A percentile compares a stretch with the other conserved stretches of the same genome.
Evolutionary conservation across 345 rosid genomes (phyloP).

Genomic region (Pugionium dolabratum): DNA sequence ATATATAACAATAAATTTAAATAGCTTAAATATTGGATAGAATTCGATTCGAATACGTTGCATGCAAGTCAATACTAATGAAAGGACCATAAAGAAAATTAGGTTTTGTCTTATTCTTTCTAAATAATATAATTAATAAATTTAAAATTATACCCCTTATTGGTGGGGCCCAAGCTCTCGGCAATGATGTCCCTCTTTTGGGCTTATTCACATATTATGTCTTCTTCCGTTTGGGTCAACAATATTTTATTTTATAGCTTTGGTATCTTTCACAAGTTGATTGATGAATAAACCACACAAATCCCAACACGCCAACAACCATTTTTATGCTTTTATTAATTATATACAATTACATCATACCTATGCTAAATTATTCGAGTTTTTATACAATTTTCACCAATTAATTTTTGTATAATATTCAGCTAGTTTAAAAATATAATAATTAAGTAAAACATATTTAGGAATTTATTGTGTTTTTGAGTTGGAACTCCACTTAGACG

Average conservation of each 20-base stretch:
- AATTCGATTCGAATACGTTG: slow-evolving; percentile 29
- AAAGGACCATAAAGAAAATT: slow-evolving; percentile 37
- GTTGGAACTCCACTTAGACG: too few relatives aligned
- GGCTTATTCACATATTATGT: slow-evolving; percentile 30
- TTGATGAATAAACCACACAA: slow-evolving; percentile 28
- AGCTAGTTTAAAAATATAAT: too few relatives aligned
- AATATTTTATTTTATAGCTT: slow-evolving; percentile 18
- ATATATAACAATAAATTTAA: too few relatives aligned
- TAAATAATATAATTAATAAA: slow-evolving; percentile 1
- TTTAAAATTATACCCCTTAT: neutral
- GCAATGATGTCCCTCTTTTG: slow-evolving; percentile 36
- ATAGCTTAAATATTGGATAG: slow-evolving; percentile 16
- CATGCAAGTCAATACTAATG: slow-evolving; percentile 34
- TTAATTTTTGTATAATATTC: too few relatives aligned
- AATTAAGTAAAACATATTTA: too few relatives aligned
- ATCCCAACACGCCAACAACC: slow-evolving; percentile 25
- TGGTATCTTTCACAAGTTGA: slow-evolving; percentile 29
- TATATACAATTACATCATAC: too few relatives aligned
- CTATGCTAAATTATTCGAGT: too few relatives aligned
- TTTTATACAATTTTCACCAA: too few relatives aligned
- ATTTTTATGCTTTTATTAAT: too few relatives aligned
- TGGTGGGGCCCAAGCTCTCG: slow-evolving; percentile 24
- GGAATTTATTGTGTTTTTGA: too few relatives aligned
- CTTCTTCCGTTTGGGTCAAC: slow-evolving; percentile 33
- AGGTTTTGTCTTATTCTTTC: slow-evolving; percentile 30